Conservation (phyloP, 2,329 filamentous ascomycete genomes). For the Xylaria hypoxylon region DNA sequence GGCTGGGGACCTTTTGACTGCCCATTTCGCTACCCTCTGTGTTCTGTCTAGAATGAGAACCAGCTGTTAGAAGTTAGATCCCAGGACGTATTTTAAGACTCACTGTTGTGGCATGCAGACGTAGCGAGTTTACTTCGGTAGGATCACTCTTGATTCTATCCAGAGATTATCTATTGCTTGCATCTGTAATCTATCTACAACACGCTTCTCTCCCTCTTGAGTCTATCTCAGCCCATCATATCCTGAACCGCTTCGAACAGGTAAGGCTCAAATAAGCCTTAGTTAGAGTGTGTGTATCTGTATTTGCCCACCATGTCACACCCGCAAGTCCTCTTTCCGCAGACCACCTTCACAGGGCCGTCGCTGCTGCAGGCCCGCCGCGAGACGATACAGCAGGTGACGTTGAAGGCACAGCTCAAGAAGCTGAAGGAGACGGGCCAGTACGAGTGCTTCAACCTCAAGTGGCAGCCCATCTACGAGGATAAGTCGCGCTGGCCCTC, state of each 20-base stretch:
- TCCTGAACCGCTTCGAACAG: neutral
- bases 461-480: conserved; percentile 66
- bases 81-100: neutral
- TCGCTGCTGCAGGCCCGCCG: conserved; percentile 53
- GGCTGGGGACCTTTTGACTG: conserved; percentile 1
- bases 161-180: neutral
- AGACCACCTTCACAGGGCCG: conserved; percentile 53
- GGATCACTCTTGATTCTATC: neutral
- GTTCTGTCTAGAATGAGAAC: neutral
- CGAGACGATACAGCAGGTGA: conserved; percentile 52
- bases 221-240: neutral
- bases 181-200: neutral
- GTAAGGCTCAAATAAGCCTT: neutral
- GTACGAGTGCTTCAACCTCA: conserved; percentile 68
- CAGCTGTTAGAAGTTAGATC: neutral
- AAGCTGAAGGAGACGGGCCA: conserved; percentile 66
- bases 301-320: conserved; percentile 60
- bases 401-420: conserved; percentile 63
- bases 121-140: conserved; percentile 5
- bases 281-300: conserved; percentile 1
- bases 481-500: conserved; percentile 67
- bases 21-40: neutral
- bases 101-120: conserved; percentile 5
- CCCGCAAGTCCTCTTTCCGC: conserved; percentile 53
- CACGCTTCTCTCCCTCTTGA: neutral